Base-by-base conservation (phyloP, 2,329 filamentous ascomycete species). In the Myriosclerotinia duriaeana region DNA sequence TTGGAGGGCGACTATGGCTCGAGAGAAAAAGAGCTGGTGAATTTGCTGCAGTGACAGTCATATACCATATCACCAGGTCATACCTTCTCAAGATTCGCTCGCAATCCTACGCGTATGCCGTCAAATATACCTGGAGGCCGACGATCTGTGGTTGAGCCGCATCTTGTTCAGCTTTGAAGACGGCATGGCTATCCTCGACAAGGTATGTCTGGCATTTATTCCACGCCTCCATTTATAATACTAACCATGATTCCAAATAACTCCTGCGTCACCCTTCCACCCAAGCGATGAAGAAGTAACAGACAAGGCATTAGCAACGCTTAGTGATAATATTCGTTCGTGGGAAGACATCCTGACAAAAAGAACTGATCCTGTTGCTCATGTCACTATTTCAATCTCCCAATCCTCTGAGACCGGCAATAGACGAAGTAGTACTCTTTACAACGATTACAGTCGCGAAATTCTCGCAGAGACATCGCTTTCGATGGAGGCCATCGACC, bases 151-250 rank as follows among this genome's bases (percentile, higher is more conserved):
- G 56, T 14, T 60, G 7, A 22, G 8, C 5, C 42, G 44, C 14
- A 40, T 60, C 20, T 36, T 59, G 17, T 59, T 59, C 42, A 14
- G 36, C 4, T 59, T 59, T 22, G 56, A 60, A 7, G 42, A 60
- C 20, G 17, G 3, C 14, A 48, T 60, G 7, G 34, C 56, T 22
- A 20, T 60, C 2, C 3, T 60, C 9, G 56, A 60, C 30, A 60
- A 60, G 48, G 48, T 52, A 52, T 11, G n/a, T 52, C 9, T 52
- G 26, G 5, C 9, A 26, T 14, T 14, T 26, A 26, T 52, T 52
- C 11, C n/a, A 14, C n/a, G 6, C n/a, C 26, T 52, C 9, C 4
- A 4, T 14, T 52, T 26, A 9, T 26, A 14, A 52, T 26, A 0
- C 22, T 52, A 22, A 52, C 48, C 22, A 26, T 22, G 11, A 52